Evolutionary conservation across 129 eudicot species (phyloP), one percentile per base, ranked within the genome.

Genomic region (Pulicaria dysenterica): DNA sequence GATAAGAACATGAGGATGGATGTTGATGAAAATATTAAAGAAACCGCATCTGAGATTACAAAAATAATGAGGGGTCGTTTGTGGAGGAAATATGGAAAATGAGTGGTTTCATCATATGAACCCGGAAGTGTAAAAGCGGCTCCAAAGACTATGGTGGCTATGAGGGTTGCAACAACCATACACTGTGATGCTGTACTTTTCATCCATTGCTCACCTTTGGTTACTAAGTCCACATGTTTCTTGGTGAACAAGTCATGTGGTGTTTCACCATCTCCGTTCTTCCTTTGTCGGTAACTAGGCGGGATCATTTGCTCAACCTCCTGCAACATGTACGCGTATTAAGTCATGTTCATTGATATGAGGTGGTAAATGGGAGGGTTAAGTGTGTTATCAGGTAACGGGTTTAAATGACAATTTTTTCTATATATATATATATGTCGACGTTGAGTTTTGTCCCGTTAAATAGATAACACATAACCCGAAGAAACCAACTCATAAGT

Each of bases 101-200:
- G 75, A 0, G 13, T 57, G 54, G 12, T 3, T 6, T 56, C 11
- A 13, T 67, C 58, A 45, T 69, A 45, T 36, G 75, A 75, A 6
- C 81, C 81, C 0, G 75, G 81, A 17, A 57, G 57, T 45, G 75
- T 76, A 58, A 76, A 76, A n/a, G 81, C 81, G 2, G 63, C 81
- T 9, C 69, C 68, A 68, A 76, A 76, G n/a, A 68, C 73, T 8
- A 76, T 43, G 8, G 81, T 76, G 41, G 81, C 37, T 45, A 76
- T 67, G 40, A 75, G 81, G 10, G 80, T 49, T 16, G 80, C 67
- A 8, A 67, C 74, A 15, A 76, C 58, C 74, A 76, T 76, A 47
- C 75, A 76, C 6, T 67, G 63, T 3, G 81, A 47, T 15, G 80
- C 55, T 31, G 75, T 76, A 51, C 68, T 38, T 48, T 76, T 68